A percentile compares a stretch with the other conserved stretches of the same genome.
These are phyloP conservation scores for Wallacemonas sp. DNA, from an alignment of 208 protist species.

Conservation along the genomic window DNA sequence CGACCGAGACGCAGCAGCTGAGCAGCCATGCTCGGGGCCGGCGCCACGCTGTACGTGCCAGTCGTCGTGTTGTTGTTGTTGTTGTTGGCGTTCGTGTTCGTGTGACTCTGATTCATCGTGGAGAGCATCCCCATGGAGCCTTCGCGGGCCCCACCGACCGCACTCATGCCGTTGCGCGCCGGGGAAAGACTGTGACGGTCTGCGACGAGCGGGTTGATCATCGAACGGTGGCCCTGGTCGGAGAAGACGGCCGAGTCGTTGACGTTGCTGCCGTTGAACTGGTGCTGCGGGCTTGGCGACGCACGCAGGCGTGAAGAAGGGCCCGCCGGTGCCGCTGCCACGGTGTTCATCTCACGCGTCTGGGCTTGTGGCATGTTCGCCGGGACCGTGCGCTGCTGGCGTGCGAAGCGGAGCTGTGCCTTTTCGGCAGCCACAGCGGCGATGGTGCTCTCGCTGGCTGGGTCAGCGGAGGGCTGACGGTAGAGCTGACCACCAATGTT, in stretches of 20 bases:
- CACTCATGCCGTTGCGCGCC: not conserved
- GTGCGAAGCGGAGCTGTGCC: slow-evolving; percentile 69
- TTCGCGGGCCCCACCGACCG: not conserved
- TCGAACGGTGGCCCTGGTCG: slow-evolving; percentile 19
- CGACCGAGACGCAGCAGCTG: slow-evolving; percentile 21
- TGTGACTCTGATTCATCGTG: slow-evolving; percentile 5
- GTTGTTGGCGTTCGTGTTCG: not conserved
- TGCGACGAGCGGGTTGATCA: slow-evolving; percentile 40
- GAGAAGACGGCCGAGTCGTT: slow-evolving; percentile 8
- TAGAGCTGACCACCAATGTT: slow-evolving; percentile 80
- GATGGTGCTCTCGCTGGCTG: slow-evolving; percentile 18
- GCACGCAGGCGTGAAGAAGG: too few species aligned
- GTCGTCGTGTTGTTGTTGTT: slow-evolving; percentile 28
- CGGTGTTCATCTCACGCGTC: too few species aligned
- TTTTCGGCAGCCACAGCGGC: slow-evolving; percentile 37
- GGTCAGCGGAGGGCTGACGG: slow-evolving; percentile 41
- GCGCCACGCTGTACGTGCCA: slow-evolving; percentile 22
- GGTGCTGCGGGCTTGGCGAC: slow-evolving; percentile 7
- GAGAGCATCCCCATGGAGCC: not conserved
- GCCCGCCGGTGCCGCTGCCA: too few species aligned
- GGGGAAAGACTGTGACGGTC: slow-evolving; percentile 38
- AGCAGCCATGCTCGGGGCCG: slow-evolving; percentile 15
- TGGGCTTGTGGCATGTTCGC: slow-evolving; percentile 38
- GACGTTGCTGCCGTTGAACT: not conserved
- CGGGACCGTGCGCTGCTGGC: slow-evolving; percentile 58